Base-by-base conservation (phyloP, 805 yeast genomes). In the Wickerhamomyces subpelliculosus region DNA sequence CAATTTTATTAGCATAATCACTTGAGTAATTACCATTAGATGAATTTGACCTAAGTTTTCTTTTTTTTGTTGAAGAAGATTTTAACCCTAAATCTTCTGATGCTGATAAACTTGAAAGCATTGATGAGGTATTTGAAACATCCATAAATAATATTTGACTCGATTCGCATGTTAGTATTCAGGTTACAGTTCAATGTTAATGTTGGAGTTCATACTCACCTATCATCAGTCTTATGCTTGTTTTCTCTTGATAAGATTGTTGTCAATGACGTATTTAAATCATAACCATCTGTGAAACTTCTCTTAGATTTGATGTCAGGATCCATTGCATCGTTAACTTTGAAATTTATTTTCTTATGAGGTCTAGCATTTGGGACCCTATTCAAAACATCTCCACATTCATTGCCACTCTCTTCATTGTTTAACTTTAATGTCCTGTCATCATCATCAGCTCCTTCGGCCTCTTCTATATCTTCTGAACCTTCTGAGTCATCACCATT, bases 221-320 rank as follows among this genome's bases (percentile, higher is more conserved):
- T 10, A 5, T 13, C 17, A 6, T 17, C 7, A 6, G 12, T 35
- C 23, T 5, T 27, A 2, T 36, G 33, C 27, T 32, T 38, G 30
- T 37, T 39, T 30, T 39, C 30, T 26, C 25, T 10, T 27, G 44
- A 13, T 30, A 27, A 37, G 2, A 46, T 46, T 4, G 49, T 46
- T 4, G 47, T 46, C 13, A 46, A 33, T 5, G 49, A 46, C 3
- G 49, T 36, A 34, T 39, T 41, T 27, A 46, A 24, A 27, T 41
- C 47, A 16, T 22, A 12, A 2, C 19, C 18, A 34, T 25, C 25
- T 4, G 9, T n/a, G 16, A 28, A 33, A 5, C 24, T 22, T 22
- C 24, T 32, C 11, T 8, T 22, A 16, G 14, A 16, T 8, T n/a
- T 27, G 22, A 13, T 24, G n/a, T 16, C 19, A 8, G 26, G 7